Evolutionary conservation across 139 green algal genomes (phyloP).

Genomic region (Haematococcus lacustris): DNA sequence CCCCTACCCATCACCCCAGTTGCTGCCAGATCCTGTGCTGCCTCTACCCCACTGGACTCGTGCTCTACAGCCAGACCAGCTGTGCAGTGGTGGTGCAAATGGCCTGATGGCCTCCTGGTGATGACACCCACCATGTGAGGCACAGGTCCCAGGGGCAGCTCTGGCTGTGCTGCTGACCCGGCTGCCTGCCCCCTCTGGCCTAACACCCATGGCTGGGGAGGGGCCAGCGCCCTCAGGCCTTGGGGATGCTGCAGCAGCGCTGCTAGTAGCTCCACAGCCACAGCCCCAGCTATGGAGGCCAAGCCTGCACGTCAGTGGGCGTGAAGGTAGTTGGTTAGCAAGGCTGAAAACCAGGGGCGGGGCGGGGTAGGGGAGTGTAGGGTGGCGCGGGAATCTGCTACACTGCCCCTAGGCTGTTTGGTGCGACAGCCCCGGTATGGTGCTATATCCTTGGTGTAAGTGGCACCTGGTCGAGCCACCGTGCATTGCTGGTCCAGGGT

Average conservation of each 20-base stretch:
- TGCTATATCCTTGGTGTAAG: not conserved
- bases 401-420: not conserved
- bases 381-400: not conserved
- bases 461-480: constrained; percentile 71
- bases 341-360: no score
- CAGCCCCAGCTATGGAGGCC: constrained; percentile 73
- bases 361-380: not conserved
- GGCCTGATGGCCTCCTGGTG: no score
- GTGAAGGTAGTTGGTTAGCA: constrained; percentile 2
- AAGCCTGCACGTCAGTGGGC: constrained; percentile 77
- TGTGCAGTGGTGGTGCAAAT: no score
- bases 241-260: constrained; percentile 68
- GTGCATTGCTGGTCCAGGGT: constrained; percentile 97
- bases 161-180: not conserved
- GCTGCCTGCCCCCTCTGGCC: not conserved
- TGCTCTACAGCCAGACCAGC: no score
- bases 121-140: constrained; percentile 4
- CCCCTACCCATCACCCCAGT: no score
- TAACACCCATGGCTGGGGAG: not conserved
- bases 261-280: constrained; percentile 87
- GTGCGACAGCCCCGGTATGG: not conserved
- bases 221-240: not conserved
- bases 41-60: no score
- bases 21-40: no score
- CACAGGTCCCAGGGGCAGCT: not conserved